phyloP scores from a whole-genome alignment of 495 filamentous ascomycete genomes.

The Penicillium canescens region DNA sequence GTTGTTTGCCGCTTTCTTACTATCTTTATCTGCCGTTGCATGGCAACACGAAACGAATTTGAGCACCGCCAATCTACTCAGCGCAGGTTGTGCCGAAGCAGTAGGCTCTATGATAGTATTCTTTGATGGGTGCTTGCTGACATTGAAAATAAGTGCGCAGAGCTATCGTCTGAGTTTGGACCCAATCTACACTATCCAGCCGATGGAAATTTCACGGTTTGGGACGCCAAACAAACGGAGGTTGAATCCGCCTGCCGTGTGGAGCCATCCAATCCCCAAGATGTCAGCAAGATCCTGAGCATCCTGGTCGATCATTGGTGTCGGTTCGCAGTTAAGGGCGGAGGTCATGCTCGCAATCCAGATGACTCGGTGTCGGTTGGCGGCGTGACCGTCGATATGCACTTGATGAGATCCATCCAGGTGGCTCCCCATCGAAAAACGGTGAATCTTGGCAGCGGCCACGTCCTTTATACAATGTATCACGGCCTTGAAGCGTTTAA shows the following conservation, averaged over 20 bases:
- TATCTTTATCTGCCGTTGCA: too few relatives aligned
- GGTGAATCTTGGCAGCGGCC: conserved; percentile 17
- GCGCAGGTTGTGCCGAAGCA: too few relatives aligned
- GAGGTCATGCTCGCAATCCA: conserved; percentile 32
- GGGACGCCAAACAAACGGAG: conserved; percentile 11
- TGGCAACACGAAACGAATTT: too few relatives aligned
- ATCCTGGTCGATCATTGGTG: conserved; percentile 6
- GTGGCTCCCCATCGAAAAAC: conserved; percentile 29
- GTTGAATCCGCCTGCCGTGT: conserved; percentile 4
- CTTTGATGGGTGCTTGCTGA: too few relatives aligned
- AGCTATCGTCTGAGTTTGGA: too few relatives aligned
- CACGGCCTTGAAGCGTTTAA: conserved; percentile 40
- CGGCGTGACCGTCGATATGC: conserved; percentile 49
- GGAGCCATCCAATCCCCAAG: not conserved
- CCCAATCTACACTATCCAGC: too few relatives aligned
- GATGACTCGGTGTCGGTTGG: conserved; percentile 19
- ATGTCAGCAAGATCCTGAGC: not conserved
- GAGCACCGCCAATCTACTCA: too few relatives aligned
- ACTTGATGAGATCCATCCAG: conserved; percentile 38
- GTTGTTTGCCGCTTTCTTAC: too few relatives aligned
- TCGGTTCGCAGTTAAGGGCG: conserved; percentile 42
- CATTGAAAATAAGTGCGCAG: too few relatives aligned
- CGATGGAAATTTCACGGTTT: not conserved
- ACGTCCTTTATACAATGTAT: conserved; percentile 43
- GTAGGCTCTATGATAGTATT: too few relatives aligned